Evolutionary conservation across 768 basidiomycete species (phyloP), one percentile per base, ranked within the genome.

Genomic region (Hydnomerulius pinastri): DNA sequence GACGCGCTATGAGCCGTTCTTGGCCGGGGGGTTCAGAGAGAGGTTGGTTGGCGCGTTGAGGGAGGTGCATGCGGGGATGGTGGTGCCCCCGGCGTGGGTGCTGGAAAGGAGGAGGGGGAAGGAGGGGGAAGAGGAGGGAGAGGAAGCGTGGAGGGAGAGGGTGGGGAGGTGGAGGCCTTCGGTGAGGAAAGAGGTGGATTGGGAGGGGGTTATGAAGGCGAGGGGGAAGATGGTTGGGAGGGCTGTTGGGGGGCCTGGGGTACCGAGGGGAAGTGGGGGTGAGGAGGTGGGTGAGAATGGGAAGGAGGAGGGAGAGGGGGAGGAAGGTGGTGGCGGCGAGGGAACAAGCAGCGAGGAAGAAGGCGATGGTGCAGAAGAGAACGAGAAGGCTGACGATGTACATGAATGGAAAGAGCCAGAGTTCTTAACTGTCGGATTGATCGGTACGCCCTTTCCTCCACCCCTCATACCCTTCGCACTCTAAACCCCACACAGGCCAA

Each of bases 381-480:
- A 60, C 8, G 48, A 50, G 8, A 41, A 30, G 15, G 52, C 54
- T 25, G 60, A 50, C 13, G 23, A 43, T 8, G 24, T 35, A 0
- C 4, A 47, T 9, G 56, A 62, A 28, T 54, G 57, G 54, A 67
- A 71, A 47, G 78, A 82, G 57, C 77, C 79, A 8, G 79, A 82
- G 27, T 77, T 80, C 58, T 67, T 95, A 36, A 95, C 92, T 1
- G 76, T 95, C 45, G 92, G 92, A 6, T 68, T 94, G 40, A 87
- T 95, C 49, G 92, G 91, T 81, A 61, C 17, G 68, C 50, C 11
- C 33, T 42, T 11, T 42, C 25, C 23, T 1, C 23, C 6, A 18
- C 20, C 28, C 21, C 28, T 43, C 25, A 24, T 11, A 12, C 9
- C 21, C 29, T 24, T 27, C 46, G 30, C 30, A 23, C 30, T 42